Evolutionary conservation across 352 stramenopile genomes (phyloP), one percentile per base, ranked within the genome.

Genomic region (Globisporangium parvum): DNA sequence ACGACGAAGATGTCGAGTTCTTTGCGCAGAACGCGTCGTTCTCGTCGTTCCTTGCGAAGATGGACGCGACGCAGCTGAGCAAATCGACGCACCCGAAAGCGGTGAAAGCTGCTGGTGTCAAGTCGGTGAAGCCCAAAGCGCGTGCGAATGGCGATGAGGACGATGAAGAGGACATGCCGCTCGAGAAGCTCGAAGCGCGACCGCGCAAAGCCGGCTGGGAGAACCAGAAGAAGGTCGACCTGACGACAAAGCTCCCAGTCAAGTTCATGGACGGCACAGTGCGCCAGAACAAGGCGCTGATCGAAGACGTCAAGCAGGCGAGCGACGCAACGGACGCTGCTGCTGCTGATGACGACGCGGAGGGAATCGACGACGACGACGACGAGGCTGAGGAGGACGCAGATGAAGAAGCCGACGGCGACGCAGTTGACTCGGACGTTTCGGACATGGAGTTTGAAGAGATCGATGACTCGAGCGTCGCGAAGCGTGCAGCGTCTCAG

Each of bases 191-290:
- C 47, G 85, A 95, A 63, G 79, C 78, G 46, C 70, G 63, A 0
- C 77, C 77, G 41, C 80, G 82, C 17, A 80, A 85, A 49, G 76
- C 78, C 0, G 71, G 73, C 11, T 89, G 78, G 75, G 63, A 81
- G 50, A 74, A 62, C 18, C 61, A 77, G 44, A 77, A 79, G 54
- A 74, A 85, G 52, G 69, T 80, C 39, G 67, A 87, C 51, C 49
- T 88, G 14, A 75, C 74, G 11, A 77, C 80, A 42, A 93, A 93
- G 59, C 60, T 93, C 60, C 80, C 83, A 3, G 81, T 93, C 51
- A 93, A 93, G 64, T 89, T 88, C 47, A 91, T 93, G 80, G 83
- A 93, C 55, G 83, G 83, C 42, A 91, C 74, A 21, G 76, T 93
- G 67, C 82, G 80, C 35, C 53, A 66, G 53, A 91, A 93, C 66